Evolutionary conservation across 164 flowering plant species (phyloP).

Genomic region (Tetrastigma voinierianum): DNA sequence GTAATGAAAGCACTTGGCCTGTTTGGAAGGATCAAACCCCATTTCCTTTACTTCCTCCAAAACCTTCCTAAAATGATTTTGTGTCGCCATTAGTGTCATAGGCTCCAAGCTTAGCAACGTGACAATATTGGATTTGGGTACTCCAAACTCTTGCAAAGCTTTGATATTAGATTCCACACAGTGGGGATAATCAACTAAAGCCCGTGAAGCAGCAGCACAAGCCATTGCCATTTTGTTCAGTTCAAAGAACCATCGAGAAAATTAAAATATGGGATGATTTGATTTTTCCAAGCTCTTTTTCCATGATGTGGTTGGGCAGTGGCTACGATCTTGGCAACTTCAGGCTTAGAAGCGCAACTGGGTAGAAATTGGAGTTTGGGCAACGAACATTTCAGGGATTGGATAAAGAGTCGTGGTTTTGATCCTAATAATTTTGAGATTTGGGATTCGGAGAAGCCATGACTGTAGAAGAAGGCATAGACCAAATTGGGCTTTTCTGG

Average conservation of each 20-base stretch:
- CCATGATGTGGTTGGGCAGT: background rate
- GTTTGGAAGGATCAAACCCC: conserved; percentile 19
- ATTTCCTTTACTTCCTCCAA: conserved; percentile 6
- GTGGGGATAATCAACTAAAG: background rate
- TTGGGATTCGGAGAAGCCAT: conserved; percentile 12
- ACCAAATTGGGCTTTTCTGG: conserved; percentile 13
- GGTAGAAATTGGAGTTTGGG: background rate
- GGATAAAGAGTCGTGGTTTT: background rate
- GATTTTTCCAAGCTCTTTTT: conserved; percentile 6
- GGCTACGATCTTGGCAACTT: background rate
- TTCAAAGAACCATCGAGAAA: background rate
- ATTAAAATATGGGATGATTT: conserved; percentile 7
- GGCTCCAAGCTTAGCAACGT: background rate
- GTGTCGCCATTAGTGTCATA: background rate
- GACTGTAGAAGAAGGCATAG: conserved; percentile 4
- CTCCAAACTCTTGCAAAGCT: conserved; percentile 8
- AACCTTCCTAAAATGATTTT: background rate
- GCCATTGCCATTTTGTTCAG: background rate
- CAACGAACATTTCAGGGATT: background rate
- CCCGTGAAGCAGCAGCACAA: background rate
- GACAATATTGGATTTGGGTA: conserved; percentile 9
- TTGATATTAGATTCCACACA: conserved; percentile 6
- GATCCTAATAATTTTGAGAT: conserved; percentile 2
- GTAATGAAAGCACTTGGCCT: background rate
- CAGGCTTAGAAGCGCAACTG: background rate